A percentile compares a stretch with the other conserved stretches of the same genome.
Evolutionary conservation across 2,329 filamentous ascomycete species (phyloP).

Genomic region (Colletotrichum camelliae): DNA sequence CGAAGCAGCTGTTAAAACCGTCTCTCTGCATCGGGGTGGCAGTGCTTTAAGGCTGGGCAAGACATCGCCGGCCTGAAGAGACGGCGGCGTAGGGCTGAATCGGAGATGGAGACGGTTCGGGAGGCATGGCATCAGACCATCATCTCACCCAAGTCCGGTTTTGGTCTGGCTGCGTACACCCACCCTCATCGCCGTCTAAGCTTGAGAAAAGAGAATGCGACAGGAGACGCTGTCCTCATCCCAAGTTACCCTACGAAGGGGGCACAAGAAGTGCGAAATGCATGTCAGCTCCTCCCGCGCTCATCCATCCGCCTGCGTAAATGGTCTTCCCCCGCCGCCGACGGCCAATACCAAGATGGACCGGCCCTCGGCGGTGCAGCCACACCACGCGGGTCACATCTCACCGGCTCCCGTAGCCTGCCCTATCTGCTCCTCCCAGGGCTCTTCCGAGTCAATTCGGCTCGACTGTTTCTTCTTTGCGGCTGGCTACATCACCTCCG

Average conservation of each 20-base stretch:
- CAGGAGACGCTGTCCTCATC: not conserved
- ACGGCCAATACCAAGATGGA: not conserved
- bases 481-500: not conserved
- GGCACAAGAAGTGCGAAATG: not conserved
- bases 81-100: constrained; percentile 10
- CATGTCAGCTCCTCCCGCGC: not conserved
- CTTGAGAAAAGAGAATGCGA: not conserved
- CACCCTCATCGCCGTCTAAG: not conserved
- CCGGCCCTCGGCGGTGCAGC: not conserved
- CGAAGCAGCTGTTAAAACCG: not conserved
- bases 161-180: not conserved
- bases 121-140: not conserved
- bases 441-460: not conserved
- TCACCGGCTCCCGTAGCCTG: not conserved
- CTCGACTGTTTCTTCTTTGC: not conserved
- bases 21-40: not conserved
- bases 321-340: not conserved
- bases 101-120: not conserved
- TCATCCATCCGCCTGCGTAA: not conserved
- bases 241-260: not conserved
- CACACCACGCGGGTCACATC: not conserved
- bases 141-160: not conserved
- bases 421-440: not conserved
- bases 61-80: not conserved
- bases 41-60: not conserved